These are phyloP conservation scores for Kockiozyma suomiensis DNA, from an alignment of 805 yeast species.

Conservation along the genomic window DNA sequence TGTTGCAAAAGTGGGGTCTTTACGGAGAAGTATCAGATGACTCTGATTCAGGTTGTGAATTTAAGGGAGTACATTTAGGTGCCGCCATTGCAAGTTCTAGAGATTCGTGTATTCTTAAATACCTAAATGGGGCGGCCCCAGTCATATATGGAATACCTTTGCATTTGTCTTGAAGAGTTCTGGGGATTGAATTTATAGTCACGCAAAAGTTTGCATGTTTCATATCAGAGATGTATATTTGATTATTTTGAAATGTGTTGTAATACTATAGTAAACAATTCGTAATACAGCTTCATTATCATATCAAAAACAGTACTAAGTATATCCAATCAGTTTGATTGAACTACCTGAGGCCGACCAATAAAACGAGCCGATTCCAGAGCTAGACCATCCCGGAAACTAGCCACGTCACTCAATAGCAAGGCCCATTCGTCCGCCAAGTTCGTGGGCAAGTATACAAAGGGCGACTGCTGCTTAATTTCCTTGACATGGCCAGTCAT, in stretches of 20 bases:
- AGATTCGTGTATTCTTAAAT: constrained; percentile 65
- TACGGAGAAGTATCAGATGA: constrained; percentile 36
- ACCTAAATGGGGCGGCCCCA: constrained; percentile 90
- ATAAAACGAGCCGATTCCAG: background rate
- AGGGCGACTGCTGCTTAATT: constrained; percentile 7
- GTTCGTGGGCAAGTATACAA: constrained; percentile 3
- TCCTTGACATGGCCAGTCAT: constrained; percentile 39
- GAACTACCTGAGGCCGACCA: background rate
- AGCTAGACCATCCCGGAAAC: background rate
- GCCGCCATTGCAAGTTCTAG: constrained; percentile 66
- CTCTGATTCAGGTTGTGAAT: constrained; percentile 6
- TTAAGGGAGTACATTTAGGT: constrained; percentile 48
- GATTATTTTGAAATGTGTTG: background rate
- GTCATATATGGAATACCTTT: constrained; percentile 84
- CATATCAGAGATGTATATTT: too few species aligned
- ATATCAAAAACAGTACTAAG: too few species aligned
- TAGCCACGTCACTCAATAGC: constrained; percentile 11
- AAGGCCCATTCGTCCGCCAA: constrained; percentile 8
- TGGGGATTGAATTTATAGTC: background rate
- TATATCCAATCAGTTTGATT: too few species aligned
- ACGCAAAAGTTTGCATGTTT: background rate
- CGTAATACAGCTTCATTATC: too few species aligned
- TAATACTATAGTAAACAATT: too few species aligned
- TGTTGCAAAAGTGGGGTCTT: constrained; percentile 71
- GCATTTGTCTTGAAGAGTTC: background rate